Conservation (phyloP, 176 grass and related monocot genomes). For the Avena eriantha region DNA sequence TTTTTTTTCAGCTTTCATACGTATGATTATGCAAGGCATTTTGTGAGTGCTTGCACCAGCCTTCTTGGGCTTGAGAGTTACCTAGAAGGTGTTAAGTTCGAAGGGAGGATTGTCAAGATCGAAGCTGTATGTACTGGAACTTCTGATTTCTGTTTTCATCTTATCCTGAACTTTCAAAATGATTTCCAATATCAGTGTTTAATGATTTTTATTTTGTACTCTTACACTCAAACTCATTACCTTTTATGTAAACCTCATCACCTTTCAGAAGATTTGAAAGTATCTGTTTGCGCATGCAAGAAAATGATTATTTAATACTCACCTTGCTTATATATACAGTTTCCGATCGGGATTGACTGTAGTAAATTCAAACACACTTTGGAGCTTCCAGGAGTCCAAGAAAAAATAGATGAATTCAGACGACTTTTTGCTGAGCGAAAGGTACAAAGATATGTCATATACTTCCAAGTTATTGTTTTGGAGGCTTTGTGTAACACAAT, state of each 20-base stretch:
- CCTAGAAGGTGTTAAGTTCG: constrained; percentile 71
- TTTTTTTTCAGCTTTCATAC: constrained; percentile 67
- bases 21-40: constrained; percentile 80
- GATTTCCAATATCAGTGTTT: neutral
- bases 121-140: constrained; percentile 66
- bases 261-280: neutral
- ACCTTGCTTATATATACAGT: constrained; percentile 67
- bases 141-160: neutral
- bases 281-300: neutral
- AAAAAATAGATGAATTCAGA: constrained; percentile 59
- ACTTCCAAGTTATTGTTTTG: neutral
- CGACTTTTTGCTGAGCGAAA: constrained; percentile 68
- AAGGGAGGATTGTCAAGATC: constrained; percentile 72
- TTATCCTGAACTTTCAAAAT: constrained; percentile 6
- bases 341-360: constrained; percentile 98
- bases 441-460: constrained; percentile 51
- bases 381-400: constrained; percentile 69
- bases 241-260: neutral
- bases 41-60: constrained; percentile 91
- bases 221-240: neutral
- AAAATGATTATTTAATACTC: constrained; percentile 44
- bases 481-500: neutral
- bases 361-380: constrained; percentile 48
- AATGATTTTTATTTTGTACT: neutral
- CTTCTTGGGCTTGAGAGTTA: constrained; percentile 93